Evolutionary conservation across 2,329 filamentous ascomycete species (phyloP), one percentile per base, ranked within the genome.

Genomic region (Aspergillus sp.): DNA sequence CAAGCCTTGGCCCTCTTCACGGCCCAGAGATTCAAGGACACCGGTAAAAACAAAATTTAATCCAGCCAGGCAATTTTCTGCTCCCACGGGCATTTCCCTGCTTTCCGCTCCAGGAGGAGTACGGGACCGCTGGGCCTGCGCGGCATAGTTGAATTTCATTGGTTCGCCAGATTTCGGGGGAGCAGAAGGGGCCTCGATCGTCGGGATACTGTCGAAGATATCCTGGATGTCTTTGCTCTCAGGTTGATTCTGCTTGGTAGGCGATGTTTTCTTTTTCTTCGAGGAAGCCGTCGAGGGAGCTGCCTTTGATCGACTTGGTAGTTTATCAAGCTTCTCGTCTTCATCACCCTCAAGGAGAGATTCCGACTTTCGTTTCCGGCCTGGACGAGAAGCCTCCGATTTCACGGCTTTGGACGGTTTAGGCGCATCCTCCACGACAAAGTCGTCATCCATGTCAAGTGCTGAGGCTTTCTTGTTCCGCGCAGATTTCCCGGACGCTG

Each of bases 31-130:
- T 39, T 83, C 74, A 24, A 96, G 67, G 15, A 95, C 71, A 15
- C 91, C 91, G 1, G 93, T 98, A 50, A 98, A 98, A 16, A 98
- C 91, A 52, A 98, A 98, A 0, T 78, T 82, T 34, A 96, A 69
- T 0, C 93, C 91, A 34, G 80, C 79, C 35, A 98, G 72, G 53
- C 91, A 98, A 47, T 95, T 93, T 8, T 91, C 84, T 32, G 79
- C 78, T 5, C 91, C 91, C 13, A 75, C 72, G 0, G 91, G 91
- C 30, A 95, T 64, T 11, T 93, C 85, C 17, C 69, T 75, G 7
- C 71, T 64, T 8, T 76, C 78, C 14, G 74, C 68, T 30, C 73
- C 72, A 5, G 75, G 74, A 12, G 84, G 75, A 13, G 77, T 74
- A 2, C 75, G 73, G 11, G 75, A 53, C 28, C 64, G 54, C 74